These are phyloP conservation scores for Pelargonium citronellum DNA, from an alignment of 441 rosid genomes.

Conservation along the genomic window DNA sequence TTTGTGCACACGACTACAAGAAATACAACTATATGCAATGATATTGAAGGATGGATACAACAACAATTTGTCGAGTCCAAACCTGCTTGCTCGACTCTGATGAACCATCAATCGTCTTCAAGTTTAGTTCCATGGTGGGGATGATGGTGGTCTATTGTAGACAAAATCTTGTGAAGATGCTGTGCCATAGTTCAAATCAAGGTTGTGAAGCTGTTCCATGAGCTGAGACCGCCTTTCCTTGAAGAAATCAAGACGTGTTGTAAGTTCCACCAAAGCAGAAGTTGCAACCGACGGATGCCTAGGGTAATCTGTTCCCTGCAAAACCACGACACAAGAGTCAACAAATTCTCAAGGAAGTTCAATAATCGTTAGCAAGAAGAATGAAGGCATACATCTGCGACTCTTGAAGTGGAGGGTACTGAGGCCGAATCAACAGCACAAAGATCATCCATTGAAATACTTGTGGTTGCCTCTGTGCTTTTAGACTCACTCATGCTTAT, in stretches of 20 bases:
- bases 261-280: constrained; percentile 22
- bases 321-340: constrained; percentile 9
- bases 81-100: too few species aligned
- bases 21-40: too few species aligned
- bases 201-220: constrained; percentile 24
- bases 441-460: constrained; percentile 53
- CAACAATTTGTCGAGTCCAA: too few species aligned
- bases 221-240: constrained; percentile 24
- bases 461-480: constrained; percentile 59
- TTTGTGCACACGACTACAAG: too few species aligned
- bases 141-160: constrained; percentile 13
- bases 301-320: constrained; percentile 20
- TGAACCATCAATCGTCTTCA: too few species aligned
- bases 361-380: neutral
- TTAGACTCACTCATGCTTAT: constrained; percentile 61
- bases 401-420: constrained; percentile 66
- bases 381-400: constrained; percentile 50
- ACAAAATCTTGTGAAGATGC: constrained; percentile 19
- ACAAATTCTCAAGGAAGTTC: too few species aligned
- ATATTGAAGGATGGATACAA: too few species aligned
- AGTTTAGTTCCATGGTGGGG: constrained; percentile 19
- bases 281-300: constrained; percentile 18
- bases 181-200: constrained; percentile 17
- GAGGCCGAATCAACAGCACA: constrained; percentile 59
- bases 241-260: constrained; percentile 21